Percentiles rank a stretch among this genome's conserved stretches.
Evolutionary conservation across 108 stramenopile species (phyloP).

Genomic region (Nitzschia inconspicua): DNA sequence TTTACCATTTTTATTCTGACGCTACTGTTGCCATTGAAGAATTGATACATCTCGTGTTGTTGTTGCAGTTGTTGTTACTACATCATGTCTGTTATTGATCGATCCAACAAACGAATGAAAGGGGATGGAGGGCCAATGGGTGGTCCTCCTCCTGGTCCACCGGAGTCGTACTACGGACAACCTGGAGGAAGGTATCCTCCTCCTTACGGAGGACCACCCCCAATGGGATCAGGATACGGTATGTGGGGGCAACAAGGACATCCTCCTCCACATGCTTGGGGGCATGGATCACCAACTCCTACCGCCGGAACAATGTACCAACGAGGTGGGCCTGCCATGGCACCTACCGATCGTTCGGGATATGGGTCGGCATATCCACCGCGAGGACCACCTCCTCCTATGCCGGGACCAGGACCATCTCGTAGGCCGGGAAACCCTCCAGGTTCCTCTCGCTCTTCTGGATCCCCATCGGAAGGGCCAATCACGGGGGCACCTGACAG

Average conservation of each 20-base stretch:
- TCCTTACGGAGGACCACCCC: conserved; percentile 25
- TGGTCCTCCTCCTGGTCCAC: conserved; percentile 25
- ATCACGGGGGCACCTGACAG: conserved; percentile 13
- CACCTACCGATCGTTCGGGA: conserved; percentile 27
- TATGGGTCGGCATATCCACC: conserved; percentile 24
- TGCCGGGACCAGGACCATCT: conserved; percentile 9
- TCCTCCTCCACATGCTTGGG: conserved; percentile 25
- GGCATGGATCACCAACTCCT: conserved; percentile 19
- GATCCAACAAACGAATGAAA: conserved; percentile 25
- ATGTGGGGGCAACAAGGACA: conserved; percentile 26
- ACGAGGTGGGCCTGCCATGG: conserved; percentile 32
- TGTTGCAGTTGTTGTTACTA: too few relatives aligned
- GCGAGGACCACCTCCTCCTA: conserved; percentile 22
- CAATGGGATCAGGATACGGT: conserved; percentile 20
- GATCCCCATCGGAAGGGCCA: background rate
- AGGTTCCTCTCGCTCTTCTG: background rate
- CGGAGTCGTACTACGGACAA: conserved; percentile 30
- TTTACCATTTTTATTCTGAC: too few relatives aligned
- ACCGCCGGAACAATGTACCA: conserved; percentile 26
- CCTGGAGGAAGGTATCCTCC: conserved; percentile 31
- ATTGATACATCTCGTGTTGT: too few relatives aligned
- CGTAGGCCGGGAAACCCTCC: conserved; percentile 9
- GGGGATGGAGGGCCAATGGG: conserved; percentile 25
- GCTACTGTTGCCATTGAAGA: too few relatives aligned
- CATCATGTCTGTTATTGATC: conserved; percentile 15